Conservation (phyloP, 2,329 filamentous ascomycete species). For the Juglanconis juglandina region DNA sequence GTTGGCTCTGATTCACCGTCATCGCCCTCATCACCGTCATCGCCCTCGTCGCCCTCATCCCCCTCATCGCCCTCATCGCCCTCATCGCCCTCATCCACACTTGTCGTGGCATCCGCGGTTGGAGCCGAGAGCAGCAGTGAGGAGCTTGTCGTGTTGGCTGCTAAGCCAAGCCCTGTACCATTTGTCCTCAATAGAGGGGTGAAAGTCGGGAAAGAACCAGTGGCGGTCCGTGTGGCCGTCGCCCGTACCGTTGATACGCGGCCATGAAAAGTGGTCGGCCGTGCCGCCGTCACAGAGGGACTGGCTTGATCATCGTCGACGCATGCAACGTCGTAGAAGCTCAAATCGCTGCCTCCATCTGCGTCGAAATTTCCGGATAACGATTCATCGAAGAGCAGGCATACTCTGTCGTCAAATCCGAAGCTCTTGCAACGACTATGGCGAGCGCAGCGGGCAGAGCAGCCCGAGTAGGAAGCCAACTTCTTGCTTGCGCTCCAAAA, state of each 20-base stretch:
- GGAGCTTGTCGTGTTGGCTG: too few species aligned
- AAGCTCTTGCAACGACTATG: constrained; percentile 7
- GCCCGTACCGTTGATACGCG: background rate
- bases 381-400: constrained; percentile 6
- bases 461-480: background rate
- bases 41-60: too few species aligned
- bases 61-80: too few species aligned
- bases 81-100: too few species aligned
- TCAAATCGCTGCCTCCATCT: background rate
- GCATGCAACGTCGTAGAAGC: constrained; percentile 8
- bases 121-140: too few species aligned
- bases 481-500: constrained; percentile 5
- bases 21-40: too few species aligned
- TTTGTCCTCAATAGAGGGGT: background rate
- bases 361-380: background rate
- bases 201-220: background rate
- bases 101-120: too few species aligned
- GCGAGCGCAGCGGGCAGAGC: background rate
- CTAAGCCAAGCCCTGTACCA: background rate
- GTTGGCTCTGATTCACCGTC: too few species aligned
- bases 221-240: background rate
- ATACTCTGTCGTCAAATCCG: background rate
- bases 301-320: background rate
- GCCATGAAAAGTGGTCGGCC: background rate
- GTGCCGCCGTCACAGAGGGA: background rate